These are phyloP conservation scores for Groenewaldozyma auringiensis DNA, from an alignment of 1,139 yeast genomes.

Conservation along the genomic window DNA sequence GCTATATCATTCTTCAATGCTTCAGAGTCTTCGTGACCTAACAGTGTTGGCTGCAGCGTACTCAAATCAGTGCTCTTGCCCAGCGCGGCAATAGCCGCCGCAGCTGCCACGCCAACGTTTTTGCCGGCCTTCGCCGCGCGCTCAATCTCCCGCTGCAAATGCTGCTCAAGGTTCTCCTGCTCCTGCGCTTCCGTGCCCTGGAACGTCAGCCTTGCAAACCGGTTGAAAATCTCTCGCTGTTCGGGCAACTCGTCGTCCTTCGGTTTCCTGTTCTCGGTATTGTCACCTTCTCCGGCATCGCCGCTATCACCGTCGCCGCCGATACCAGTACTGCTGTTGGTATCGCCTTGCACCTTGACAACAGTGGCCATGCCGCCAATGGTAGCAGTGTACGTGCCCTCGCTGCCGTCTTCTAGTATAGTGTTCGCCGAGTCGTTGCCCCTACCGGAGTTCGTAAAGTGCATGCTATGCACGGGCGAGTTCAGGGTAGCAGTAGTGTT, in stretches of 20 bases:
- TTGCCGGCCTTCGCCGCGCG: neutral
- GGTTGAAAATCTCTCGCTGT: neutral
- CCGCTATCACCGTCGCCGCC: neutral
- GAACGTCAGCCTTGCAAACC: conserved; percentile 1
- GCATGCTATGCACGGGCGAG: neutral
- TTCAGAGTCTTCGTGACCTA: neutral
- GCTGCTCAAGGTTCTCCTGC: neutral
- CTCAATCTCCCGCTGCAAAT: neutral
- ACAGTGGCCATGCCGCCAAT: neutral
- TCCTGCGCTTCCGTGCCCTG: neutral
- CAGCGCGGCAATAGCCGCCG: neutral
- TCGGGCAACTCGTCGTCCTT: neutral
- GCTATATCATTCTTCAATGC: neutral
- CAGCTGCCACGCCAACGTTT: neutral
- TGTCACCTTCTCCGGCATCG: neutral
- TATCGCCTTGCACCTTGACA: neutral
- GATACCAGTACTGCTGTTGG: neutral
- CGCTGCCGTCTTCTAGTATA: neutral
- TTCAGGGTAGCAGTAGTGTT: neutral
- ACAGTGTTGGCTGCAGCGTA: neutral
- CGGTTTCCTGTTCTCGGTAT: conserved; percentile 3
- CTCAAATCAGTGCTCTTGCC: neutral
- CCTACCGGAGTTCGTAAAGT: neutral
- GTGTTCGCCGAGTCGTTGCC: neutral
- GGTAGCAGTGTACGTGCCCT: neutral